These are phyloP conservation scores for Neohortaea acidophila DNA, from an alignment of 495 filamentous ascomycete genomes.

Conservation along the genomic window DNA sequence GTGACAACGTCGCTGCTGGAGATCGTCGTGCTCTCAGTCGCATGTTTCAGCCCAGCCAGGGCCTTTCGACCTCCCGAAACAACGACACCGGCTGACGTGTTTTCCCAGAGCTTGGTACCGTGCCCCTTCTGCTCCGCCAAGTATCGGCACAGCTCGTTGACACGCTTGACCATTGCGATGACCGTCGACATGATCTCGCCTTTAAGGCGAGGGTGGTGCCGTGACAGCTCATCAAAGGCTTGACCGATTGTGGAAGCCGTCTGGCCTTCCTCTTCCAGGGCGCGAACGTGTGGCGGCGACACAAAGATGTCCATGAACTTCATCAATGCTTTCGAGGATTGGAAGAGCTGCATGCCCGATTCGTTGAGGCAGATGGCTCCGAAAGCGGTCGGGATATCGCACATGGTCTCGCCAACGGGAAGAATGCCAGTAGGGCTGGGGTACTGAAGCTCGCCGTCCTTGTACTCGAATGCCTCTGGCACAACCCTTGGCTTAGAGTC, in stretches of 20 bases:
- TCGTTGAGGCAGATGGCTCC: conserved; percentile 89
- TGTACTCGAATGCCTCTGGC: conserved; percentile 2
- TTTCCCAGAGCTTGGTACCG: conserved; percentile 67
- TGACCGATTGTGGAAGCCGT: conserved; percentile 51
- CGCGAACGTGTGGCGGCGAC: conserved; percentile 74
- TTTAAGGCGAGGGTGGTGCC: conserved; percentile 79
- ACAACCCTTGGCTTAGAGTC: too few relatives aligned
- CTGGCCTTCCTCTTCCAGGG: conserved; percentile 57
- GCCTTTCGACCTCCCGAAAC: conserved; percentile 35
- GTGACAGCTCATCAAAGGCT: conserved; percentile 84
- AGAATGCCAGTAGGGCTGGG: conserved; percentile 47
- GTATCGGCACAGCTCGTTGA: conserved; percentile 50
- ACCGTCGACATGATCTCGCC: conserved; percentile 63
- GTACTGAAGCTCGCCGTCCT: conserved; percentile 33
- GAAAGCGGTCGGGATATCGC: conserved; percentile 68
- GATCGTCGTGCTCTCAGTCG: neutral
- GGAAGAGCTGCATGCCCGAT: conserved; percentile 76
- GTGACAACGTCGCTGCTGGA: neutral
- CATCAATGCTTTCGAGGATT: conserved; percentile 63
- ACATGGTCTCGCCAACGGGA: conserved; percentile 70
- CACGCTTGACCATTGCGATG: conserved; percentile 66
- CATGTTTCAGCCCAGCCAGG: conserved; percentile 16
- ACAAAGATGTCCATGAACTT: conserved; percentile 91
- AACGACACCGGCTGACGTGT: conserved; percentile 34
- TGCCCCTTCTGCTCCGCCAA: conserved; percentile 51